Conservation (phyloP, 345 rosid species). For the Aegle marmelos region DNA sequence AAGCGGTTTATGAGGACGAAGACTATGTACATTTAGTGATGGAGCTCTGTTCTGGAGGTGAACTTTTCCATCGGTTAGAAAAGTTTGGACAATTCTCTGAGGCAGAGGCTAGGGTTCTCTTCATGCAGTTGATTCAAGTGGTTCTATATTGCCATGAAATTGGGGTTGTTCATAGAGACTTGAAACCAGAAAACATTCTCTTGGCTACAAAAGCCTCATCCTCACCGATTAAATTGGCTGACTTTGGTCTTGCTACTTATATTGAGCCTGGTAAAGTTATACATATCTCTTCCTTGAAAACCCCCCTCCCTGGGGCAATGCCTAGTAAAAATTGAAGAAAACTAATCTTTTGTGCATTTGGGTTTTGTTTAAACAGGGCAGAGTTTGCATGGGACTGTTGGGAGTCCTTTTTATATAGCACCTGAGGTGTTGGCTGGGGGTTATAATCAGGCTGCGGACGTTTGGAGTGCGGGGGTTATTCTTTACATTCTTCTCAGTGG, state of each 20-base stretch:
- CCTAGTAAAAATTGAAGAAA: slow-evolving; percentile 2
- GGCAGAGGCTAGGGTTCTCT: slow-evolving; percentile 51
- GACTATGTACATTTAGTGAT: slow-evolving; percentile 59
- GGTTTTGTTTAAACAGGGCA: slow-evolving; percentile 38
- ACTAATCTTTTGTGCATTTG: slow-evolving; percentile 3
- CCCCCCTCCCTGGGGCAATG: background rate
- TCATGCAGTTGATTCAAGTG: slow-evolving; percentile 61
- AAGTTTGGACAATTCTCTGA: slow-evolving; percentile 56
- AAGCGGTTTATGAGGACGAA: slow-evolving; percentile 70
- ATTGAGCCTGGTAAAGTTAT: slow-evolving; percentile 44
- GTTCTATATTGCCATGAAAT: slow-evolving; percentile 61
- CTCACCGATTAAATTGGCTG: slow-evolving; percentile 63
- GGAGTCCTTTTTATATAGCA: slow-evolving; percentile 75
- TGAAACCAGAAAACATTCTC: slow-evolving; percentile 74
- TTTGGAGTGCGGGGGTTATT: slow-evolving; percentile 78
- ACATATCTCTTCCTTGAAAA: background rate
- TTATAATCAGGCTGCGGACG: slow-evolving; percentile 68
- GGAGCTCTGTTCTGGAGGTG: slow-evolving; percentile 81
- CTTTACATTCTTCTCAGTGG: slow-evolving; percentile 66
- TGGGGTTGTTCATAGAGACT: slow-evolving; percentile 63
- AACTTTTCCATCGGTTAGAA: slow-evolving; percentile 57
- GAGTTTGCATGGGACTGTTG: slow-evolving; percentile 61
- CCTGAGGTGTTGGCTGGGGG: slow-evolving; percentile 67
- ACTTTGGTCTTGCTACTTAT: slow-evolving; percentile 72
- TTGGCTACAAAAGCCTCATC: slow-evolving; percentile 53